Base-by-base conservation (phyloP, 2,329 filamentous ascomycete species). In the Raffaelea arxii region DNA sequence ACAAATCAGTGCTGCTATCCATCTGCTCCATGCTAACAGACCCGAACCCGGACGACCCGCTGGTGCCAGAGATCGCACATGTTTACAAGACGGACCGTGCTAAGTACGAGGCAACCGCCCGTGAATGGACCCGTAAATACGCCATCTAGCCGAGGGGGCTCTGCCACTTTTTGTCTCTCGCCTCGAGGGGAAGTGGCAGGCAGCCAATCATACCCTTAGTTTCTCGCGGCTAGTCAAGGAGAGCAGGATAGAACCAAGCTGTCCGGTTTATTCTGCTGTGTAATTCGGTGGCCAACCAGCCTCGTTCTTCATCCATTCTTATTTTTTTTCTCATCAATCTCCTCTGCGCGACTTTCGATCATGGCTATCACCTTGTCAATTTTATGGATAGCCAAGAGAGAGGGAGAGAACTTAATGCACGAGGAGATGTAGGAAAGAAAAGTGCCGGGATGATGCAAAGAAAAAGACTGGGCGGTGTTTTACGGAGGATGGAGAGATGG, bases 21-120 rank as follows among this genome's bases (percentile, higher is more conserved):
- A 98, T 98, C 76, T 98, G 92, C 78, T 98, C 92, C 46, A 97
- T 98, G 92, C 77, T 98, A 67, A 98, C 92, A 63, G 92, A 98
- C 73, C 92, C 92, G 59, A 98, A 98, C 78, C 92, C 92, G 55
- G 92, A 98, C 67, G 92, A 98, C 69, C 92, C 92, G 63, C 83
- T 98, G 57, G 92, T 98, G 52, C 92, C 92, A 54, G 92, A 98
- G 75, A 98, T 98, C 62, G 92, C 92, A 60, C 92, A 98, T 65
- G 89, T 97, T 65, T 98, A 98, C 86, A 98, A 98, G 83, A 96
- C 91, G 55, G 92, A 98, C 70, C 86, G 89, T 59, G 81, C 86
- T 59, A 80, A 89, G 67, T 98, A 98, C 70, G 92, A 98, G 74
- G 86, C 88, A 56, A 97, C 90, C 49, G 92, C 92, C 52, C 78